Evolutionary conservation across 768 basidiomycete species (phyloP).

Genomic region (Lyophyllum semitale): DNA sequence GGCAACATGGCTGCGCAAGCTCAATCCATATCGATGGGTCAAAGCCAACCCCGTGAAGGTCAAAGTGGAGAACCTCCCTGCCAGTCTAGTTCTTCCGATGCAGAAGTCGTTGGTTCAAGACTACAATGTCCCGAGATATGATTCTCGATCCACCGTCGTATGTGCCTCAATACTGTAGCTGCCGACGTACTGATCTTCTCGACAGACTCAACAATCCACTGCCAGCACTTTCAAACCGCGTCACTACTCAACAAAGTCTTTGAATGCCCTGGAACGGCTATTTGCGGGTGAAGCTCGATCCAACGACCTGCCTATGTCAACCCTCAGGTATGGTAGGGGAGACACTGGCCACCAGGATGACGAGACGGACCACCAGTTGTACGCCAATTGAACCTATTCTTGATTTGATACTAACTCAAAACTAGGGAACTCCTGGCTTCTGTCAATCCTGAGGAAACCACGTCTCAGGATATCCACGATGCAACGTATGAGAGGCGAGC

Average conservation of each 20-base stretch:
- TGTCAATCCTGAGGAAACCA: conserved; percentile 52
- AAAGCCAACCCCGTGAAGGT: conserved; percentile 72
- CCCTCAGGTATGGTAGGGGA: conserved; percentile 45
- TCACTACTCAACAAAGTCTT: conserved; percentile 58
- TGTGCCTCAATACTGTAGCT: background rate
- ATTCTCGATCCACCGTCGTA: conserved; percentile 31
- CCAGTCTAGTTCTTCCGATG: conserved; percentile 77
- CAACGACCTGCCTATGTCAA: conserved; percentile 61
- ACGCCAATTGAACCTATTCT: conserved; percentile 25
- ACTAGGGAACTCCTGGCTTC: conserved; percentile 69
- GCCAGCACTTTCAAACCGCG: conserved; percentile 34
- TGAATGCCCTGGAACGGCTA: conserved; percentile 62
- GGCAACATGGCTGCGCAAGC: conserved; percentile 65
- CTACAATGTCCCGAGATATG: conserved; percentile 40
- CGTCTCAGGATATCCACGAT: conserved; percentile 59
- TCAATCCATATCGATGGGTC: conserved; percentile 91
- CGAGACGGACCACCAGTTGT: conserved; percentile 78
- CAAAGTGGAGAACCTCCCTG: conserved; percentile 70
- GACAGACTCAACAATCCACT: conserved; percentile 26
- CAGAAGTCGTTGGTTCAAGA: conserved; percentile 74
- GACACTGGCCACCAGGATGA: conserved; percentile 41
- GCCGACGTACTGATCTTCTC: background rate
- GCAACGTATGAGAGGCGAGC: conserved; percentile 69
- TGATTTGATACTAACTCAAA: background rate
- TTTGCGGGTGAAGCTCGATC: conserved; percentile 58